Conservation (phyloP, 2,329 filamentous ascomycete genomes). For the Paraphoma chrysanthemicola region DNA sequence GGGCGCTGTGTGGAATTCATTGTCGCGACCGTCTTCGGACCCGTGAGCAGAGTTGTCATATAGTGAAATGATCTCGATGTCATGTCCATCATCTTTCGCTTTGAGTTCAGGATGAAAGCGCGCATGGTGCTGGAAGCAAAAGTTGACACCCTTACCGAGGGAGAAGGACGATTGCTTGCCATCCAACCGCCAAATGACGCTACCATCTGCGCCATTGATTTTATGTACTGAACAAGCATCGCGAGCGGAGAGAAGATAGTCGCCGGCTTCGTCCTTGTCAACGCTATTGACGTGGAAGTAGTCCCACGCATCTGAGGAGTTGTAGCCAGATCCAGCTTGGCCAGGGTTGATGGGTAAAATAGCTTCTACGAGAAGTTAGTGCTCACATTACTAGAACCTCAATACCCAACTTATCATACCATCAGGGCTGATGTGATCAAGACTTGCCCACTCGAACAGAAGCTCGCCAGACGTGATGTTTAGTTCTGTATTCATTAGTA, state of each 20-base stretch:
- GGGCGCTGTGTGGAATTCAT: conserved; percentile 46
- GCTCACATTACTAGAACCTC: neutral
- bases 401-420: neutral
- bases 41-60: conserved; percentile 53
- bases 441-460: conserved; percentile 50
- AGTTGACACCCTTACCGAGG: conserved; percentile 20
- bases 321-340: conserved; percentile 33
- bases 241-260: conserved; percentile 38
- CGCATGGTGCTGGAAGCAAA: conserved; percentile 58
- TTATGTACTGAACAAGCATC: conserved; percentile 34
- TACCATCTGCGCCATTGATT: conserved; percentile 27
- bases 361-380: conserved; percentile 25
- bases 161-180: conserved; percentile 29
- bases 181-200: conserved; percentile 45
- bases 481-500: conserved; percentile 34
- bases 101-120: conserved; percentile 46
- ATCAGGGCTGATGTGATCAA: conserved; percentile 37
- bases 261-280: conserved; percentile 45
- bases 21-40: conserved; percentile 48
- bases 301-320: conserved; percentile 41
- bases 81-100: conserved; percentile 4
- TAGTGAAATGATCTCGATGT: conserved; percentile 32
- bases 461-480: conserved; percentile 48
- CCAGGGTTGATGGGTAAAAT: conserved; percentile 29
- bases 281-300: conserved; percentile 52